Evolutionary conservation across 768 basidiomycete genomes (phyloP).

Genomic region (Krasilnikovozyma curviuscula): DNA sequence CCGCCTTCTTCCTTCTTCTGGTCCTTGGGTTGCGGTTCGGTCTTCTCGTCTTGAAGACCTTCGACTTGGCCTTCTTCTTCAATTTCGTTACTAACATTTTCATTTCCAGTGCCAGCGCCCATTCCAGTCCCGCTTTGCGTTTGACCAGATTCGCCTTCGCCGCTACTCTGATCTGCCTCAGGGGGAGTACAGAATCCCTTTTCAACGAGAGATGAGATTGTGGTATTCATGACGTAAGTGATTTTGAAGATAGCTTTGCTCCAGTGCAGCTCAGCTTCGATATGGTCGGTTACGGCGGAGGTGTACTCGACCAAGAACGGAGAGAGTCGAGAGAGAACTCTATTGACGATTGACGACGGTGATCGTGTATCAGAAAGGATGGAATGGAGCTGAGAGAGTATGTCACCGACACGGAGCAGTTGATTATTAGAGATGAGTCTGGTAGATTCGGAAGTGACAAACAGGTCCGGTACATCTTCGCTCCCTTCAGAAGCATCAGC

Average conservation of each 20-base stretch:
- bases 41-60: slow-evolving; percentile 47
- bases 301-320: slow-evolving; percentile 59
- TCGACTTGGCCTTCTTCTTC: slow-evolving; percentile 94
- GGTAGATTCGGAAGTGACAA: slow-evolving; percentile 21
- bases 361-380: slow-evolving; percentile 28
- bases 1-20: slow-evolving; percentile 32
- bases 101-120: slow-evolving; percentile 63
- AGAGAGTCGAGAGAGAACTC: slow-evolving; percentile 30
- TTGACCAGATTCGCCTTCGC: slow-evolving; percentile 29
- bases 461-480: slow-evolving; percentile 28
- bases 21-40: slow-evolving; percentile 31
- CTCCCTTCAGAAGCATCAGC: neutral
- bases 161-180: slow-evolving; percentile 31
- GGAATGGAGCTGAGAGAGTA: slow-evolving; percentile 23
- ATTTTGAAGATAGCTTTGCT: slow-evolving; percentile 68
- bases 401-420: slow-evolving; percentile 11
- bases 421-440: neutral
- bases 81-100: slow-evolving; percentile 85
- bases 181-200: slow-evolving; percentile 87
- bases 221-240: slow-evolving; percentile 51
- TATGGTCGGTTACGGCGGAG: slow-evolving; percentile 37
- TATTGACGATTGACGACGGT: slow-evolving; percentile 11
- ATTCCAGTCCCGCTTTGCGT: slow-evolving; percentile 58
- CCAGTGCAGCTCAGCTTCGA: slow-evolving; percentile 44
- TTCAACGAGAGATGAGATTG: slow-evolving; percentile 50